Evolutionary conservation across 176 grass and related monocot genomes (phyloP), one percentile per base, ranked within the genome.

Genomic region (Carex littledalei): DNA sequence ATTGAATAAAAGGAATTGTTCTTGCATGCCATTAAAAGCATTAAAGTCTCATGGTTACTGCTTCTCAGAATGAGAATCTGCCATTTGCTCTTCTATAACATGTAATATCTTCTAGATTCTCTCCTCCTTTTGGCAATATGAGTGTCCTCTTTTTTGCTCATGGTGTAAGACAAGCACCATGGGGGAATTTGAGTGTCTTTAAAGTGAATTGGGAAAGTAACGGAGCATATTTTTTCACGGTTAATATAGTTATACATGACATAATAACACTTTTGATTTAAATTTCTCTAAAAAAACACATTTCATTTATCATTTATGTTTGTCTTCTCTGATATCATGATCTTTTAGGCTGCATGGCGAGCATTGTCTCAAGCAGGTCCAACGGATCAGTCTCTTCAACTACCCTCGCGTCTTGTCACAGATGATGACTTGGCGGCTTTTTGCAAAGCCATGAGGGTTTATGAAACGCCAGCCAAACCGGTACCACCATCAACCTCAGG

Each of bases 391-490:
- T 87, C 66, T 72, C 80, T 43, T 84, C 65, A 81, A 56, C 83
- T 71, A 82, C 96, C 96, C 72, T 88, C 96, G 61, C 96, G 96
- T 89, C 93, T 99, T 88, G 84, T 99, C 34, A 95, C 91, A 83
- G 96, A 95, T 78, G 87, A 95, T 58, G 96, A 99, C 67, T 85
- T 99, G 54, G 88, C 83, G 18, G 37, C 93, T 50, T 92, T 99
- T 78, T 99, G 86, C 55, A 88, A 95, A 82, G 96, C 93, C 86
- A 92, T 99, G 93, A 95, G 88, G 90, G 62, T 94, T 67, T 85
- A 91, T 7, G 96, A 99, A 88, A 83, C 91, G 66, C 83, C 89
- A 89, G 83, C 81, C 37, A 83, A 83, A 67, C 81, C 63, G 3
- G 9, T 11, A 43, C 84, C 84, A 53, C 13, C 22, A n/a, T 53